A percentile compares a stretch with the other conserved stretches of the same genome.
These are phyloP conservation scores for Cercospora zeina DNA, from an alignment of 2,329 filamentous ascomycete genomes.

Conservation along the genomic window DNA sequence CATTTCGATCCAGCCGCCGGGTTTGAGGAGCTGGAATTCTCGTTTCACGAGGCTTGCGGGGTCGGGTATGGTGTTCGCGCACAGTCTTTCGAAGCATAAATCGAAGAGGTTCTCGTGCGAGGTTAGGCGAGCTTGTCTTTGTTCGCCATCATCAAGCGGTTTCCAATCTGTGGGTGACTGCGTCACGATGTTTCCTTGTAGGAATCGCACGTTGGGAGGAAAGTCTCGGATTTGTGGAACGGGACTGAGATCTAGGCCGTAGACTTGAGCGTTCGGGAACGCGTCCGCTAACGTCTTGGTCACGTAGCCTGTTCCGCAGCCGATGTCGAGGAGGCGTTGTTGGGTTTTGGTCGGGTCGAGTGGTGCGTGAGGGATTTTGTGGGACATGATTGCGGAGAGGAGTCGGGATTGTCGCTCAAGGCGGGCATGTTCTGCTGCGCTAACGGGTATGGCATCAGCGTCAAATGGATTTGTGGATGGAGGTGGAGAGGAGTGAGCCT, in stretches of 20 bases:
- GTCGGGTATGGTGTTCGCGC: slow-evolving; percentile 23
- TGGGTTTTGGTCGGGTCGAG: slow-evolving; percentile 17
- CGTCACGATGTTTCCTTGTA: slow-evolving; percentile 24
- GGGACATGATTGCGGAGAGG: slow-evolving; percentile 28
- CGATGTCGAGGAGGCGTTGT: slow-evolving; percentile 37
- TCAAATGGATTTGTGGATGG: not conserved
- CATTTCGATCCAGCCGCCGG: slow-evolving; percentile 27
- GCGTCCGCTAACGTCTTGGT: slow-evolving; percentile 31
- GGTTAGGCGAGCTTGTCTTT: not conserved
- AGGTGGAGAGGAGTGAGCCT: not conserved
- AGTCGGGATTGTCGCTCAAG: slow-evolving; percentile 27
- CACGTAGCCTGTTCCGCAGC: slow-evolving; percentile 36
- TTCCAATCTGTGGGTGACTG: slow-evolving; percentile 13
- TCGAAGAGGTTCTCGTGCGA: slow-evolving; percentile 19
- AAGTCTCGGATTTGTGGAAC: slow-evolving; percentile 28
- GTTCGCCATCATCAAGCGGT: not conserved
- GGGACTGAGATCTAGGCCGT: slow-evolving; percentile 40
- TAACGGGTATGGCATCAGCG: not conserved
- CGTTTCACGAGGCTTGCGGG: slow-evolving; percentile 22
- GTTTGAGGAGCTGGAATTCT: slow-evolving; percentile 23
- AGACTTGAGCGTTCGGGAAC: slow-evolving; percentile 35
- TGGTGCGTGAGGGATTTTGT: slow-evolving; percentile 28
- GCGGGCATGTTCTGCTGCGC: slow-evolving; percentile 27
- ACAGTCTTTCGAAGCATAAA: slow-evolving; percentile 28
- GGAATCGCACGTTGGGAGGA: slow-evolving; percentile 17